Percentiles rank a stretch among this genome's conserved stretches.
These are phyloP conservation scores for Pseudocercospora eumusae DNA, from an alignment of 2,329 filamentous ascomycete species.

Conservation along the genomic window DNA sequence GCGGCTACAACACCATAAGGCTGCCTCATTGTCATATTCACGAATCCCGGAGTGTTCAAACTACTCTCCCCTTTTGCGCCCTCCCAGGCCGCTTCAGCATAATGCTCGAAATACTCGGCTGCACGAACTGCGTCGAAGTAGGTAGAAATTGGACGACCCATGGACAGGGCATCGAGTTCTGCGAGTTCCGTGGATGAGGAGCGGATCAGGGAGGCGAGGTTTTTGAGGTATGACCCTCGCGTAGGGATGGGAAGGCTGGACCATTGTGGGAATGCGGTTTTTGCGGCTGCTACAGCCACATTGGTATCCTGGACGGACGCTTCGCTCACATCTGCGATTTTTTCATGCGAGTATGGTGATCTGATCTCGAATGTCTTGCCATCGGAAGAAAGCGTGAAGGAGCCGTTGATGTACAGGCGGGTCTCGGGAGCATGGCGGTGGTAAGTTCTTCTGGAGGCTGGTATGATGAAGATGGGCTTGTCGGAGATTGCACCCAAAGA, in stretches of 20 bases:
- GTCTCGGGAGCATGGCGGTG: conserved; percentile 33
- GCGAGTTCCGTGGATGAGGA: no score
- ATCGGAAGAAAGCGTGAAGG: conserved; percentile 50
- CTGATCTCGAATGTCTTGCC: conserved; percentile 48
- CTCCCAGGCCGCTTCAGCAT: conserved; percentile 40
- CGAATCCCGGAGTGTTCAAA: conserved; percentile 50
- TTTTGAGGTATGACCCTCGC: conserved; percentile 48
- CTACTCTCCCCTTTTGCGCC: conserved; percentile 49
- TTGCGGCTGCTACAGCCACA: conserved; percentile 67
- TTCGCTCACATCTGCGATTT: conserved; percentile 59
- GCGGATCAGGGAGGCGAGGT: conserved; percentile 48
- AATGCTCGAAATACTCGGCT: no score
- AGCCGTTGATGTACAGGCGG: conserved; percentile 54
- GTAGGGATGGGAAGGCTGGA: conserved; percentile 54
- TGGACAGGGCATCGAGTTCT: no score
- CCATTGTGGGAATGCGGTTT: conserved; percentile 60
- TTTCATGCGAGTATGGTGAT: conserved; percentile 47
- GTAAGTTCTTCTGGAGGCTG: no score
- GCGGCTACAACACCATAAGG: conserved; percentile 39
- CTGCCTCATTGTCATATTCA: conserved; percentile 42
- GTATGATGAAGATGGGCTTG: no score
- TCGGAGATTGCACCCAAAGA: no score
- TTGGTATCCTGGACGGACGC: conserved; percentile 68
- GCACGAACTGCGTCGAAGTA: no score
- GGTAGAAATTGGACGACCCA: no score